These are phyloP conservation scores for Raffaelea ambrosiae DNA, from an alignment of 2,329 filamentous ascomycete species.

Conservation along the genomic window DNA sequence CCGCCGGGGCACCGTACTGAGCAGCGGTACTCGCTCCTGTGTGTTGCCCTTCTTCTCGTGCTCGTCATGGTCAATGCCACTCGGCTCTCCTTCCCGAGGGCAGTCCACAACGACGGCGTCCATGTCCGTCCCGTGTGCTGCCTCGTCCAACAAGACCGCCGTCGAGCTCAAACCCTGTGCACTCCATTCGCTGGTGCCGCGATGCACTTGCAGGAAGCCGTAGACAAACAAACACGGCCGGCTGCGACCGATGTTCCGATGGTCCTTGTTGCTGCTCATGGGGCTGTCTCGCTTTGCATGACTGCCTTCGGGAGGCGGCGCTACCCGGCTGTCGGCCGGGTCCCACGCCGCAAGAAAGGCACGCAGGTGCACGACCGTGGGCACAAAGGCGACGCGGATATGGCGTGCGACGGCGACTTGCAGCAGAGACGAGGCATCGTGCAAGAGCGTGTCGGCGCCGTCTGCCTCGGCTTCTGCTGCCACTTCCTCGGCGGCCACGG, in stretches of 20 bases:
- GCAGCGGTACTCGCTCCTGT: conserved; percentile 29
- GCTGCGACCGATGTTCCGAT: neutral
- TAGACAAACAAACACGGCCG: conserved; percentile 51
- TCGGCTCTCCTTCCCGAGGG: conserved; percentile 29
- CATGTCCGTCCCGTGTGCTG: conserved; percentile 38
- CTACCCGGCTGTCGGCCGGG: conserved; percentile 24
- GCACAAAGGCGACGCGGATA: conserved; percentile 63
- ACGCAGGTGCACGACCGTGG: conserved; percentile 68
- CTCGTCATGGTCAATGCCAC: conserved; percentile 13
- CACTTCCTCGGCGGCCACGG: conserved; percentile 38
- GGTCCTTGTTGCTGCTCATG: no score
- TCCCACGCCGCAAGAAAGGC: conserved; percentile 60
- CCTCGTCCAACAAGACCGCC: conserved; percentile 54
- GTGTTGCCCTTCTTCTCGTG: conserved; percentile 31
- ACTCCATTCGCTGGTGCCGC: conserved; percentile 63
- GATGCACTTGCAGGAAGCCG: conserved; percentile 57
- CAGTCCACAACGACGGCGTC: conserved; percentile 31
- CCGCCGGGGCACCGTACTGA: conserved; percentile 29
- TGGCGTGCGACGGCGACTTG: conserved; percentile 60
- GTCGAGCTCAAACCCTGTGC: conserved; percentile 61
- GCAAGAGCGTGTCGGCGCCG: neutral
- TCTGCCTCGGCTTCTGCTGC: neutral
- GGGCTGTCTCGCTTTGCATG: neutral
- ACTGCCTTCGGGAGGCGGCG: conserved; percentile 24
- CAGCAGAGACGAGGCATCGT: conserved; percentile 52